Conservation (phyloP, 345 rosid genomes). For the Dipteronia sinensis region DNA sequence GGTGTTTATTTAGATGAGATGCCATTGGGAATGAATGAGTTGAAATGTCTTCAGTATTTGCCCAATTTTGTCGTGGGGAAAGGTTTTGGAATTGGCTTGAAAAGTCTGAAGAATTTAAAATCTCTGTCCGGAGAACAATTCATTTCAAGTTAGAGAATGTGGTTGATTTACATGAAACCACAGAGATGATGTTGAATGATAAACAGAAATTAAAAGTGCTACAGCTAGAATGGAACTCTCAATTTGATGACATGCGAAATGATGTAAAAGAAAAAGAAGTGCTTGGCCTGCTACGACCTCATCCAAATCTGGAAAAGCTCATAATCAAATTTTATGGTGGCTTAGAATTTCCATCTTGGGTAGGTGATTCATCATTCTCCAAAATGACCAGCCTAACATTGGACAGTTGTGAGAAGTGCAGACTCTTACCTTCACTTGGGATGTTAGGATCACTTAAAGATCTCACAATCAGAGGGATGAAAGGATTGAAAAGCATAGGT, state of each 20-base stretch:
- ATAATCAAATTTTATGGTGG: background rate
- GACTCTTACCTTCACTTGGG: background rate
- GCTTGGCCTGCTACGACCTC: constrained; percentile 3
- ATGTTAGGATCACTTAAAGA: background rate
- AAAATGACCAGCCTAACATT: background rate
- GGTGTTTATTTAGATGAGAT: too few species aligned
- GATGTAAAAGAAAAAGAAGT: background rate
- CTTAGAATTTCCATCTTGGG: background rate
- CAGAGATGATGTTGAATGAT: background rate
- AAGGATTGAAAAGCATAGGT: background rate
- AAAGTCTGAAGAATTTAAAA: background rate
- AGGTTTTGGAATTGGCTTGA: background rate
- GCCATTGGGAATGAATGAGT: too few species aligned
- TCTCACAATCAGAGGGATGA: background rate
- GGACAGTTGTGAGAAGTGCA: background rate
- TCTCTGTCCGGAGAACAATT: background rate
- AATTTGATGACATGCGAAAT: background rate
- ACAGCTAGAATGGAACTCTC: background rate
- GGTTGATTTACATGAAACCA: background rate
- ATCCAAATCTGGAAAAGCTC: background rate
- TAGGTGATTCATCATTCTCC: constrained; percentile 2
- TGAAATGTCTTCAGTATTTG: background rate
- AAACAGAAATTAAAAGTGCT: background rate
- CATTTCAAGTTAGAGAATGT: background rate
- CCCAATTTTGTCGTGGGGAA: background rate